These are phyloP conservation scores for Testicularia cyperi DNA, from an alignment of 1,284 basidiomycete species.

Conservation along the genomic window DNA sequence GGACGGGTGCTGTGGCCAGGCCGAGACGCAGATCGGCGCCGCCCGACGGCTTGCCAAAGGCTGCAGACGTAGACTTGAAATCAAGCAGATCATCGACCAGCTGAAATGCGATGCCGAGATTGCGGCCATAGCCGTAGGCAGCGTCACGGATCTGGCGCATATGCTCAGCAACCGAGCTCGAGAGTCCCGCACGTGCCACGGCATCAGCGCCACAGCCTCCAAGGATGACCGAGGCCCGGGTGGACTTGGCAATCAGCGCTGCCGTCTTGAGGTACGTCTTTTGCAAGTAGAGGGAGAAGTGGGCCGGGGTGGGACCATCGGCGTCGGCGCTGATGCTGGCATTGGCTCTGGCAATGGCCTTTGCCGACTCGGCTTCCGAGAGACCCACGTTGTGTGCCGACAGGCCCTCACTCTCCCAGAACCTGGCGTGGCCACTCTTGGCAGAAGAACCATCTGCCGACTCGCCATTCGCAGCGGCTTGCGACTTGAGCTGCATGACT, in stretches of 20 bases:
- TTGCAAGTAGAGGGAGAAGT: slow-evolving; percentile 84
- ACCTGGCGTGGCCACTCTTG: slow-evolving; percentile 11
- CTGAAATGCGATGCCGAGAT: slow-evolving; percentile 74
- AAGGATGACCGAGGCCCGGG: slow-evolving; percentile 81
- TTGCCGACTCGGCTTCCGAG: slow-evolving; percentile 3
- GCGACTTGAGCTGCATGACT: slow-evolving; percentile 74
- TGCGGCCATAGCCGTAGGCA: slow-evolving; percentile 87
- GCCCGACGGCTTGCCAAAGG: slow-evolving; percentile 76
- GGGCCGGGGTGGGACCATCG: slow-evolving; percentile 62
- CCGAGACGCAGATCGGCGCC: slow-evolving; percentile 84
- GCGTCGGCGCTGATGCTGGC: neutral
- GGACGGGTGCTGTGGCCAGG: slow-evolving; percentile 83
- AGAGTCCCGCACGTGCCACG: slow-evolving; percentile 61
- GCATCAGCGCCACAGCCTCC: slow-evolving; percentile 73
- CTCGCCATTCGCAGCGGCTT: slow-evolving; percentile 18
- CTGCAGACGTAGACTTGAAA: slow-evolving; percentile 70
- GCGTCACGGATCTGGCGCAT: slow-evolving; percentile 76
- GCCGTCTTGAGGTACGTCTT: slow-evolving; percentile 98
- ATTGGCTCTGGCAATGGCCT: neutral
- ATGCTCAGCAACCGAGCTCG: slow-evolving; percentile 6
- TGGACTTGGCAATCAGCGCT: slow-evolving; percentile 90
- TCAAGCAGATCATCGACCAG: slow-evolving; percentile 90
- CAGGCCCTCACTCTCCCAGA: slow-evolving; percentile 36
- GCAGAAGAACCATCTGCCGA: slow-evolving; percentile 3
- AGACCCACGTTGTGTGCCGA: slow-evolving; percentile 23